phyloP scores from a whole-genome alignment of 768 basidiomycete species.

The Phlegmacium glaucopus region DNA sequence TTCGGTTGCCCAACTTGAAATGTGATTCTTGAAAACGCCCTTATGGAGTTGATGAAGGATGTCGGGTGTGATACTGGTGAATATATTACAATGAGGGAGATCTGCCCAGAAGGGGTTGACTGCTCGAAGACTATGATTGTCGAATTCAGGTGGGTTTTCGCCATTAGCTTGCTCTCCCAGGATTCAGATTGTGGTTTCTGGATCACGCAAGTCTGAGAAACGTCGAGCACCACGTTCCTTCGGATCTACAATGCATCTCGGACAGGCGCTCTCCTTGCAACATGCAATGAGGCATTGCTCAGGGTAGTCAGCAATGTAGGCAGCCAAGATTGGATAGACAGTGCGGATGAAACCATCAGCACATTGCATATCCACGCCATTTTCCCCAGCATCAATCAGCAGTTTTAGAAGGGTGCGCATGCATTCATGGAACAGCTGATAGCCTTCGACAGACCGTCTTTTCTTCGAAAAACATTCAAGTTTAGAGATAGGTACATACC shows the following conservation, averaged over 20 bases:
- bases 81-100: slow-evolving; percentile 40
- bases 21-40: slow-evolving; percentile 44
- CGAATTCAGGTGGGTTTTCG: slow-evolving; percentile 6
- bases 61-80: slow-evolving; percentile 37
- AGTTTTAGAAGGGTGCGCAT: slow-evolving; percentile 15
- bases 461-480: slow-evolving; percentile 27
- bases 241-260: slow-evolving; percentile 7
- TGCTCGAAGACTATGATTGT: slow-evolving; percentile 9
- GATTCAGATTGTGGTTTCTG: too few relatives aligned
- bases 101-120: slow-evolving; percentile 37
- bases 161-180: background rate
- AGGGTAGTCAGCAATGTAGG: slow-evolving; percentile 36
- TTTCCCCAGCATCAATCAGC: slow-evolving; percentile 21
- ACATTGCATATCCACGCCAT: slow-evolving; percentile 27
- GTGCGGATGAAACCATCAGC: slow-evolving; percentile 28
- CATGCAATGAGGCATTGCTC: slow-evolving; percentile 35
- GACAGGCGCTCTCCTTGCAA: slow-evolving; percentile 19
- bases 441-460: slow-evolving; percentile 19
- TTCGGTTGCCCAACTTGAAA: slow-evolving; percentile 29
- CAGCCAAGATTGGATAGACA: slow-evolving; percentile 33
- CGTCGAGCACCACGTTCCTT: slow-evolving; percentile 15
- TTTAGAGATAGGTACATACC: slow-evolving; percentile 36
- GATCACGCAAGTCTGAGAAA: background rate
- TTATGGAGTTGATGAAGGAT: slow-evolving; percentile 48
- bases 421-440: slow-evolving; percentile 35